These are phyloP conservation scores for Neofusicoccum sp. DNA, from an alignment of 2,329 filamentous ascomycete species.

Conservation along the genomic window DNA sequence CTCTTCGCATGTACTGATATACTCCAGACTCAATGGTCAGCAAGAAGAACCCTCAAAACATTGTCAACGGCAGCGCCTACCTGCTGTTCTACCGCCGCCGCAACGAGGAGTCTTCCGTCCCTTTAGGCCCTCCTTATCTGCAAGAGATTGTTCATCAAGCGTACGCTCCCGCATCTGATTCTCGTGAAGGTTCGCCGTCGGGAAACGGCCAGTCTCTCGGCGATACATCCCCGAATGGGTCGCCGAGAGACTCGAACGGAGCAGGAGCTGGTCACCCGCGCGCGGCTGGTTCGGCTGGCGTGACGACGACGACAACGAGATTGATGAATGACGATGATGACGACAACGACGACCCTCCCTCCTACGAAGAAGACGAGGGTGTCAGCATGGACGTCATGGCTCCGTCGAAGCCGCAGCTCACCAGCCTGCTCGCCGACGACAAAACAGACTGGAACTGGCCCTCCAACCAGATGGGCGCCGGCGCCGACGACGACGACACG, in stretches of 20 bases:
- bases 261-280: slow-evolving; percentile 61
- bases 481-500: slow-evolving; percentile 5
- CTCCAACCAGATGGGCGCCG: not conserved
- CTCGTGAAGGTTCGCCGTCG: slow-evolving; percentile 47
- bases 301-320: not conserved
- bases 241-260: slow-evolving; percentile 83
- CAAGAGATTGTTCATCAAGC: slow-evolving; percentile 69
- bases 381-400: not conserved
- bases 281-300: slow-evolving; percentile 21
- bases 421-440: not conserved
- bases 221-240: slow-evolving; percentile 86
- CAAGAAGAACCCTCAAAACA: slow-evolving; percentile 60
- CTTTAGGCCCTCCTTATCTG: slow-evolving; percentile 79
- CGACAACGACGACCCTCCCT: not conserved
- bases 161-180: slow-evolving; percentile 53
- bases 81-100: slow-evolving; percentile 94
- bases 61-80: slow-evolving; percentile 80
- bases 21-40: slow-evolving; percentile 72
- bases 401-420: not conserved
- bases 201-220: slow-evolving; percentile 88
- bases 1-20: slow-evolving; percentile 44
- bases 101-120: slow-evolving; percentile 56
- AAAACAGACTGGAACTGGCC: not conserved
- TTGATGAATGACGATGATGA: slow-evolving; percentile 1
- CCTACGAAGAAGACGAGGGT: slow-evolving; percentile 13